Conservation (phyloP, 768 basidiomycete species). For the Rubroboletus pulcherrimus region DNA sequence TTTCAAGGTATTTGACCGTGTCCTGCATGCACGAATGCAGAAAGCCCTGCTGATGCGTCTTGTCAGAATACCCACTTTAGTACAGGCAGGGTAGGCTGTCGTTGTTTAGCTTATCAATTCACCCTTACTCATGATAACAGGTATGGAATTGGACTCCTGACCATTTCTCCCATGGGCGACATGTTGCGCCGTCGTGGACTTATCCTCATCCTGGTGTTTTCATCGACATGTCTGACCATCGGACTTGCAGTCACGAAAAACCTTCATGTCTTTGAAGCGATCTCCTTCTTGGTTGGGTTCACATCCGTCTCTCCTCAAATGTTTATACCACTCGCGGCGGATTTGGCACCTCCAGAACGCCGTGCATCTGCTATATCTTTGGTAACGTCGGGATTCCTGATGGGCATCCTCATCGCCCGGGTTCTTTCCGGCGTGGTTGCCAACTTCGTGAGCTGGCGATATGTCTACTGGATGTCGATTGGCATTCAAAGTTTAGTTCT, state of each 20-base stretch:
- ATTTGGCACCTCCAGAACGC: constrained; percentile 68
- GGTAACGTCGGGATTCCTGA: constrained; percentile 59
- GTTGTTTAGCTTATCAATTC: neutral
- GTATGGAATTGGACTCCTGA: constrained; percentile 65
- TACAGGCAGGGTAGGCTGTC: constrained; percentile 55
- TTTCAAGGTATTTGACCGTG: constrained; percentile 24
- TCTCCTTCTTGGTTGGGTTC: constrained; percentile 68
- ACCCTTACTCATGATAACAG: constrained; percentile 28
- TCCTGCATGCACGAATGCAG: neutral
- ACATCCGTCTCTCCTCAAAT: constrained; percentile 68
- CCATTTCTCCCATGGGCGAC: constrained; percentile 79
- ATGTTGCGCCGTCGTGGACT: constrained; percentile 71
- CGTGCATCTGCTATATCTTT: constrained; percentile 74
- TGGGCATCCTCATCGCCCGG: constrained; percentile 70
- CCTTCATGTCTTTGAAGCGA: constrained; percentile 54
- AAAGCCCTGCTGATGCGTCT: neutral
- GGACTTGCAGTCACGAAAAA: constrained; percentile 62
- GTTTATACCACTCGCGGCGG: constrained; percentile 67
- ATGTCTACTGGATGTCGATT: constrained; percentile 72
- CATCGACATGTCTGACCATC: constrained; percentile 58
- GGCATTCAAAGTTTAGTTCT: constrained; percentile 59
- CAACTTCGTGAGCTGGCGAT: constrained; percentile 63
- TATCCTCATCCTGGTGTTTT: constrained; percentile 53
- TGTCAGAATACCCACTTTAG: constrained; percentile 55
- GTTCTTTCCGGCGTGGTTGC: constrained; percentile 71